Percentiles rank a stretch among this genome's conserved stretches.
phyloP scores from a whole-genome alignment of 805 yeast species.

The Phaffomyces antillensis region DNA sequence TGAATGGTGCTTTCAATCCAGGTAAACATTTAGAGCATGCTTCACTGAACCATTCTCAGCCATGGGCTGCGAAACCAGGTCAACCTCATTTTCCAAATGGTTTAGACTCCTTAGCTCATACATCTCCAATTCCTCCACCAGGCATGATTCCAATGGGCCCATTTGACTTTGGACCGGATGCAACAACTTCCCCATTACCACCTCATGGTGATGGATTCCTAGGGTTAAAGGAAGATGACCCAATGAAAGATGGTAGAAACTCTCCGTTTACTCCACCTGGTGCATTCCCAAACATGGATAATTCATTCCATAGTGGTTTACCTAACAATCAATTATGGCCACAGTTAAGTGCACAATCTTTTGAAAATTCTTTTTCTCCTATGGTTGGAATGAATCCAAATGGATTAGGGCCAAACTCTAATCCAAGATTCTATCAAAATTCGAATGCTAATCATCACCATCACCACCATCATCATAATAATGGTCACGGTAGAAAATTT shows the following conservation, averaged over 20 bases:
- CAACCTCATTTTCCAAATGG: conserved; percentile 14
- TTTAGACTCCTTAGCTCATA: conserved; percentile 14
- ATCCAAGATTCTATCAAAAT: conserved; percentile 12
- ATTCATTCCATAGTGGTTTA: conserved; percentile 7
- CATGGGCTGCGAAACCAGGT: conserved; percentile 21
- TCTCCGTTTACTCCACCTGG: conserved; percentile 9
- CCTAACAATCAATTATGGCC: conserved; percentile 22
- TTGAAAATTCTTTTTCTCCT: conserved; percentile 8
- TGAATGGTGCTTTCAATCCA: conserved; percentile 16
- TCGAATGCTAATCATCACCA: conserved; percentile 7
- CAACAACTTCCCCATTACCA: conserved; percentile 13
- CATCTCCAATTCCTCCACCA: conserved; percentile 21
- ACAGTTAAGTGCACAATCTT: conserved; percentile 15
- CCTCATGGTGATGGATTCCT: conserved; percentile 11
- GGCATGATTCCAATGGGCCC: conserved; percentile 21
- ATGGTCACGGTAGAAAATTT: conserved; percentile 14
- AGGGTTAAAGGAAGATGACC: conserved; percentile 10
- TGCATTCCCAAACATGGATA: conserved; percentile 1
- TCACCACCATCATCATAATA: conserved; percentile 9
- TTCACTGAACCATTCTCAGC: conserved; percentile 6
- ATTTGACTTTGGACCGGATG: conserved; percentile 22
- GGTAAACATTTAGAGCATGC: conserved; percentile 10
- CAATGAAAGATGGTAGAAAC: conserved; percentile 5
- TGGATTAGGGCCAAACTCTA: conserved; percentile 9
- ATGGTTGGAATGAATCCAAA: conserved; percentile 8